These are phyloP conservation scores for Phellinidium pouzarii DNA, from an alignment of 1,284 basidiomycete species.

Conservation along the genomic window DNA sequence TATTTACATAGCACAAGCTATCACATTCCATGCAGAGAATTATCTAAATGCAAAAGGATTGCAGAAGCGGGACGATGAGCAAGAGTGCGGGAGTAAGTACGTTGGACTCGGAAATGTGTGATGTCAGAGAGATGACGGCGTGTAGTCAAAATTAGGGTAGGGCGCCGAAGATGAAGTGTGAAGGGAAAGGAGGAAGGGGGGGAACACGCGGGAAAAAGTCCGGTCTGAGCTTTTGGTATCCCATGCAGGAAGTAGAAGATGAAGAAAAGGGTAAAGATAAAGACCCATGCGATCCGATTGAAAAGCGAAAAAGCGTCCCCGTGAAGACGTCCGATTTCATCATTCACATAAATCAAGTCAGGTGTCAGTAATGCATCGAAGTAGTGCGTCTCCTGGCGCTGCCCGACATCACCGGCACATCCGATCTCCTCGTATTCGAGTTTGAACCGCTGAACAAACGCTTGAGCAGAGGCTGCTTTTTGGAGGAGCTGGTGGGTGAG, in stretches of 20 bases:
- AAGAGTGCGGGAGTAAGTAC: neutral
- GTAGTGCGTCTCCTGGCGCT: conserved; percentile 1
- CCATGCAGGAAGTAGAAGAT: neutral
- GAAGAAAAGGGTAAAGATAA: neutral
- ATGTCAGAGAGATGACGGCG: neutral
- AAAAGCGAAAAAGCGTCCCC: too few species aligned
- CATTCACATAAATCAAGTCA: neutral
- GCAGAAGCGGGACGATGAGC: neutral
- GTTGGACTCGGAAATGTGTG: neutral
- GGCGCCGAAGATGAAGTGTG: neutral
- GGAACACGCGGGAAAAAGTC: neutral
- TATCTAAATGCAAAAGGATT: neutral
- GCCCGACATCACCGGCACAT: neutral
- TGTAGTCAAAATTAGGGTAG: neutral
- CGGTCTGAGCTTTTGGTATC: neutral
- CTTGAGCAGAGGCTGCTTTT: conserved; percentile 15
- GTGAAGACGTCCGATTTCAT: neutral
- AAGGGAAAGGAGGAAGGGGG: neutral
- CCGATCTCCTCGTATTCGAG: neutral
- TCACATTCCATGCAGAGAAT: neutral
- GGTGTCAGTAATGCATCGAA: conserved; percentile 7
- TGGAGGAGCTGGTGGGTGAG: conserved; percentile 3
- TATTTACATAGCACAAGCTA: neutral
- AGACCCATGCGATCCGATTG: neutral
- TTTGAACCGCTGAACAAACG: conserved; percentile 9